These are phyloP conservation scores for Huntiella moniliformis DNA, from an alignment of 2,329 filamentous ascomycete species.

Conservation along the genomic window DNA sequence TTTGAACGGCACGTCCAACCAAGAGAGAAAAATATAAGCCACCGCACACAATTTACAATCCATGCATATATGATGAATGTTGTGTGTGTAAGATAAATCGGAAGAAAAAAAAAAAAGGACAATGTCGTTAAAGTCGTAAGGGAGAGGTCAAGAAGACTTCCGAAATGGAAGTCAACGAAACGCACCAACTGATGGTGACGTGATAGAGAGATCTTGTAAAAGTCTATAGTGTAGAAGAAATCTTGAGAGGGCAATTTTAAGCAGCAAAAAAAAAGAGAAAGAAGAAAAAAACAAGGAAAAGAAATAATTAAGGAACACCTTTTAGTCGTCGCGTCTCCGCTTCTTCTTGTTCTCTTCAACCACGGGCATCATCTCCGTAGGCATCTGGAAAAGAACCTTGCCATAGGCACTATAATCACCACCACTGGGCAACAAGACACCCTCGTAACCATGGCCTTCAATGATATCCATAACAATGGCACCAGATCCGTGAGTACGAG, in stretches of 20 bases:
- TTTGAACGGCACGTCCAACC: slow-evolving; percentile 1
- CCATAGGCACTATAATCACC: slow-evolving; percentile 53
- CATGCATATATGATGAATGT: neutral
- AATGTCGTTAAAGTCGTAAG: slow-evolving; percentile 11
- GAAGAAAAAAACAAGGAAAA: neutral
- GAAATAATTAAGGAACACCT: slow-evolving; percentile 7
- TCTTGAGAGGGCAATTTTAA: neutral
- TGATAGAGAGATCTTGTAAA: neutral
- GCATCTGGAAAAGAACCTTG: slow-evolving; percentile 65
- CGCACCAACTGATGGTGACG: too few species aligned
- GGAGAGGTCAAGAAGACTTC: neutral
- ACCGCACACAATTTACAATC: neutral
- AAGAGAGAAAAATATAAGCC: neutral
- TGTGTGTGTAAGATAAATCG: neutral
- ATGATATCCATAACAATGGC: slow-evolving; percentile 82
- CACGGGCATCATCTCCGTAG: slow-evolving; percentile 48
- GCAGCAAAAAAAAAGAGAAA: neutral
- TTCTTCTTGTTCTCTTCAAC: slow-evolving; percentile 30
- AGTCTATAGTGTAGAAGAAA: neutral
- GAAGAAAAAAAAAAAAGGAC: slow-evolving; percentile 8
- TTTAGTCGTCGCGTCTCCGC: slow-evolving; percentile 57
- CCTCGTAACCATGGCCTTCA: slow-evolving; percentile 43
- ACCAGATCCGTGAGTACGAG: slow-evolving; percentile 77
- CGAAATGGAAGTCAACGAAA: slow-evolving; percentile 7
- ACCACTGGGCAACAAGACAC: slow-evolving; percentile 24